A percentile compares a stretch with the other conserved stretches of the same genome.
phyloP scores from a whole-genome alignment of 2,329 filamentous ascomycete species.

The Xylariaceae sp. region DNA sequence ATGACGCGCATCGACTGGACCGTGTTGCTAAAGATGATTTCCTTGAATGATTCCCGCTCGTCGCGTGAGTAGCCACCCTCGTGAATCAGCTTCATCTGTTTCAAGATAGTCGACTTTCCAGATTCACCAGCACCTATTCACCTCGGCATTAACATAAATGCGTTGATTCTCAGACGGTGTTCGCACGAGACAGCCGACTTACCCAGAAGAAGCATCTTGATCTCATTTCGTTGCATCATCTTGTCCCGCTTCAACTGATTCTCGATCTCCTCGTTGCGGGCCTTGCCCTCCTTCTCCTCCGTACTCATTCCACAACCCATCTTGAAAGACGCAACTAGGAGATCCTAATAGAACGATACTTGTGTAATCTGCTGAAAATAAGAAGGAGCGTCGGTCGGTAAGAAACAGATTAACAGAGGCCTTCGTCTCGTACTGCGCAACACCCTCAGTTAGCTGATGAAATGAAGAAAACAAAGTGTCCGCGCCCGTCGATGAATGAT shows the following conservation, averaged over 20 bases:
- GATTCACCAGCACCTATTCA: slow-evolving; percentile 88
- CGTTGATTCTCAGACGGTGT: neutral
- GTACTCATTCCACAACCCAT: slow-evolving; percentile 99
- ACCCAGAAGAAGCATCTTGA: slow-evolving; percentile 99
- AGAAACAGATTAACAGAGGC: neutral
- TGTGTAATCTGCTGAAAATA: slow-evolving; percentile 1
- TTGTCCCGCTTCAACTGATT: slow-evolving; percentile 98
- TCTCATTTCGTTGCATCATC: slow-evolving; percentile 98
- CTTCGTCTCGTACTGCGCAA: slow-evolving; percentile 14
- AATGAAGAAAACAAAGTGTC: neutral
- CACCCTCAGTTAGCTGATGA: slow-evolving; percentile 4
- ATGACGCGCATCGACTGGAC: slow-evolving; percentile 67
- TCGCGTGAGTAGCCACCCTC: slow-evolving; percentile 98
- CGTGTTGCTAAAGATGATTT: slow-evolving; percentile 66
- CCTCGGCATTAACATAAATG: neutral
- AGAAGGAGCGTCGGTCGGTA: neutral
- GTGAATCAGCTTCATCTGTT: slow-evolving; percentile 99
- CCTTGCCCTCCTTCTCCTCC: slow-evolving; percentile 99
- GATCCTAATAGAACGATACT: slow-evolving; percentile 4
- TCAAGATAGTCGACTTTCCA: slow-evolving; percentile 88
- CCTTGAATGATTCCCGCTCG: slow-evolving; percentile 64
- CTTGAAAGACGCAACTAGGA: slow-evolving; percentile 45
- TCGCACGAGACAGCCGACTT: slow-evolving; percentile 36
- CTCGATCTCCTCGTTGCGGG: slow-evolving; percentile 99
- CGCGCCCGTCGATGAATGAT: neutral